These are phyloP conservation scores for Zalaria obscura DNA, from an alignment of 2,329 filamentous ascomycete species.

Conservation along the genomic window DNA sequence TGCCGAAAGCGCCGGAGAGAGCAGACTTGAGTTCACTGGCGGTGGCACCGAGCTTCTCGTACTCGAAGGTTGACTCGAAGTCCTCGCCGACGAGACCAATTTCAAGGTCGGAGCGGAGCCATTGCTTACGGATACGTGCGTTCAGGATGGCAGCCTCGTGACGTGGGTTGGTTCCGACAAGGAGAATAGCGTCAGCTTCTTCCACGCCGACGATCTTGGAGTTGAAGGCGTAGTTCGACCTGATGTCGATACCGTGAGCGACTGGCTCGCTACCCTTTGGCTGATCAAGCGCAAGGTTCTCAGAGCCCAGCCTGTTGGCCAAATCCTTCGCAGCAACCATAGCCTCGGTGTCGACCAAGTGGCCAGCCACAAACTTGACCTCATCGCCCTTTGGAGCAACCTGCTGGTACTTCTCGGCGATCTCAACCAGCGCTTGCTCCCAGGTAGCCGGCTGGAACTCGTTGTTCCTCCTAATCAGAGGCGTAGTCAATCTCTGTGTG, in stretches of 20 bases:
- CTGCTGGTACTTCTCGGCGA: constrained; percentile 64
- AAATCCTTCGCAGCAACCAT: constrained; percentile 95
- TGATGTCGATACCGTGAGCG: constrained; percentile 84
- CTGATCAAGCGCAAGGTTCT: constrained; percentile 88
- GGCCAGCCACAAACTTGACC: constrained; percentile 88
- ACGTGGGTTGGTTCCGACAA: constrained; percentile 88
- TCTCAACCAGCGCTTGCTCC: constrained; percentile 88
- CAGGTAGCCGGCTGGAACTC: constrained; percentile 87
- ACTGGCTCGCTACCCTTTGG: constrained; percentile 70
- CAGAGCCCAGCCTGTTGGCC: constrained; percentile 89
- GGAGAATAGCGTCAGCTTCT: constrained; percentile 79
- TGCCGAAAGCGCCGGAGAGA: constrained; percentile 75
- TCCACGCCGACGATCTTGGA: constrained; percentile 88
- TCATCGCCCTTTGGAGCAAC: constrained; percentile 79
- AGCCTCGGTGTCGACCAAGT: constrained; percentile 81
- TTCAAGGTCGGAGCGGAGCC: constrained; percentile 87
- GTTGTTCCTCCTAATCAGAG: constrained; percentile 73
- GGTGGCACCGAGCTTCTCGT: constrained; percentile 75
- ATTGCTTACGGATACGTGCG: constrained; percentile 94
- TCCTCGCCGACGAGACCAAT: constrained; percentile 81
- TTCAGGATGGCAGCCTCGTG: constrained; percentile 93
- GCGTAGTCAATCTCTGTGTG: constrained; percentile 89
- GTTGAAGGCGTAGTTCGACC: constrained; percentile 94
- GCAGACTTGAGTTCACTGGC: constrained; percentile 70
- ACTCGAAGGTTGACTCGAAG: constrained; percentile 91